A percentile compares a stretch with the other conserved stretches of the same genome.
These are phyloP conservation scores for Epichloe sp. DNA, from an alignment of 2,329 filamentous ascomycete species.

Conservation along the genomic window DNA sequence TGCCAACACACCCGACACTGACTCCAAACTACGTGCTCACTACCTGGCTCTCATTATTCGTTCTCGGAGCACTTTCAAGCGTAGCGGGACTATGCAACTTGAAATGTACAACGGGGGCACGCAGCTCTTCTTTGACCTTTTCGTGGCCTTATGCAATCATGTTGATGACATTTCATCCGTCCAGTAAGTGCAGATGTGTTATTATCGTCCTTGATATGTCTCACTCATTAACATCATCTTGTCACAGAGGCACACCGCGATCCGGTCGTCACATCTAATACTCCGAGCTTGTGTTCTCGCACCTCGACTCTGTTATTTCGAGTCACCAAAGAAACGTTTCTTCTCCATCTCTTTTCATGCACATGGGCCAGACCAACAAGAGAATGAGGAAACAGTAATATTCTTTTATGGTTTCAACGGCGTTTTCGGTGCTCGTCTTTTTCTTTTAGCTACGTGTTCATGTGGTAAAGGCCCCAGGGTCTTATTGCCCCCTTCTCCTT, in stretches of 20 bases:
- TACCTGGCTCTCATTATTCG: constrained; percentile 89
- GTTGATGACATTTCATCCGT: constrained; percentile 55
- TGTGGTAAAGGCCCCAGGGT: neutral
- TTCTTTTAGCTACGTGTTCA: neutral
- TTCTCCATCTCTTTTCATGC: constrained; percentile 1
- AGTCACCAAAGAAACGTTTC: neutral
- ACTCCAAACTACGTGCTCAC: constrained; percentile 82
- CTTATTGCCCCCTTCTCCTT: too few species aligned
- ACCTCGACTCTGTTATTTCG: neutral
- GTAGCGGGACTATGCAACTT: constrained; percentile 87
- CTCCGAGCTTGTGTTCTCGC: constrained; percentile 2
- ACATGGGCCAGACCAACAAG: neutral
- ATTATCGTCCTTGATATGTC: neutral
- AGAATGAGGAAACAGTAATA: neutral
- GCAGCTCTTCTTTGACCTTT: constrained; percentile 82
- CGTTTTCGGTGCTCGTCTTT: neutral
- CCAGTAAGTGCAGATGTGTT: constrained; percentile 29
- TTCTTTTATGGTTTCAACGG: neutral
- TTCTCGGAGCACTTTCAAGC: constrained; percentile 76
- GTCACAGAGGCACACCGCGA: constrained; percentile 26
- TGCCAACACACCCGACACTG: constrained; percentile 73
- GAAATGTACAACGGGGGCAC: constrained; percentile 83
- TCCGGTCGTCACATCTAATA: constrained; percentile 30
- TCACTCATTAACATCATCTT: constrained; percentile 1
- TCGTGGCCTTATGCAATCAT: constrained; percentile 86